Base-by-base conservation (phyloP, 192 early-diverging fungal genomes). In the Backusella mclennaniae region DNA sequence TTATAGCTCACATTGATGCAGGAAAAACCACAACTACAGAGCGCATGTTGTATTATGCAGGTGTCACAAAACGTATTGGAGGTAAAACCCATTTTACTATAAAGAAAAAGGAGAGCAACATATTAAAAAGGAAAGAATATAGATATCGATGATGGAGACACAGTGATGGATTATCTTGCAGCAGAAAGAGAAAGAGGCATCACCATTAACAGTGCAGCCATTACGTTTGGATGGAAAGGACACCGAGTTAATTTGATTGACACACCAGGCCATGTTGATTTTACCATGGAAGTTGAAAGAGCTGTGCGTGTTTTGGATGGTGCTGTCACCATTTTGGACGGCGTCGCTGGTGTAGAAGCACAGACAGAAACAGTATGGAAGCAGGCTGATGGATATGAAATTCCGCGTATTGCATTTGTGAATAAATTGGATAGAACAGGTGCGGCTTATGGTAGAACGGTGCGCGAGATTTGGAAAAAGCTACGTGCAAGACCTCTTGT, bases 21-120 rank as follows among this genome's bases (percentile, higher is more conserved):
- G 97, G 96, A 79, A 95, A 95, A 82, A 99, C 97, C 26, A 99
- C 97, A 1, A 97, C 95, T 0, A 97, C 96, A n/a, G 97, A 99
- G 78, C 92, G 97, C 8, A 98, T 99, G 94, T 90, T 99, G 6
- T 95, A 93, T 80, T 98, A 98, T 84, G 93, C 95, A 4, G 96
- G 97, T 26, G 93, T 94, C 63, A 98, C 96, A 1, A 90, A 91
- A 67, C 80, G 85, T 2, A 94, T 97, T 63, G 97, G 97, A 69
- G 90, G 95, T 93, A 82, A 66, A 33, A 33, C 33, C 33, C 33
- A 19, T 7, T 49, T 21, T 49, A 49, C 46, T 19, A 38, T n/a
- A 70, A 49, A 56, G 49, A 17, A 33, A 52, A 33, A 3, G 33
- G 49, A 46, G 7, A 36, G 19, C 36, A 67, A 35, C 3, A 67